phyloP scores from a whole-genome alignment of 495 filamentous ascomycete genomes.

The Trichoderma gamsii region DNA sequence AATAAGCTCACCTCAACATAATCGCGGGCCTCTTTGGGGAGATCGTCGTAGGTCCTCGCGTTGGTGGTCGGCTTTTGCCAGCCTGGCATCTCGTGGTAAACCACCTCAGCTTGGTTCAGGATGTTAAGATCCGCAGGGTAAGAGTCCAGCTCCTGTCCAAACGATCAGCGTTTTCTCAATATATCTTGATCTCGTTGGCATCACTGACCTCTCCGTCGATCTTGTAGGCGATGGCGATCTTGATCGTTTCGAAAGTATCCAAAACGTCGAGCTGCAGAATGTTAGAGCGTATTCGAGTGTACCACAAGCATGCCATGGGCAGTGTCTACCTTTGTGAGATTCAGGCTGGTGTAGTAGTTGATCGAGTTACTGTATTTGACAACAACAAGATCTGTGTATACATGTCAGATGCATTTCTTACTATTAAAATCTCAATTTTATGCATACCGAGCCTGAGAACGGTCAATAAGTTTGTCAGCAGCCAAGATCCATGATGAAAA shows the following conservation, averaged over 20 bases:
- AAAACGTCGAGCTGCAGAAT: constrained; percentile 61
- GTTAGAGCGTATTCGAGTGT: constrained; percentile 6
- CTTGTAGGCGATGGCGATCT: constrained; percentile 67
- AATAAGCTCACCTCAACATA: constrained; percentile 56
- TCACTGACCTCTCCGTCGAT: not conserved
- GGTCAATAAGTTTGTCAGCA: not conserved
- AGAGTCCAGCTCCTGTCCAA: constrained; percentile 25
- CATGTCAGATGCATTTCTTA: not conserved
- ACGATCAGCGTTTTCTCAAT: constrained; percentile 22
- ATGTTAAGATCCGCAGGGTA: constrained; percentile 35
- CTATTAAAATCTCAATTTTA: not conserved
- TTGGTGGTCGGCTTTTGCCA: constrained; percentile 65
- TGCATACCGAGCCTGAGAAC: constrained; percentile 43
- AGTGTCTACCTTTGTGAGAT: constrained; percentile 61
- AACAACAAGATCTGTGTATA: constrained; percentile 58
- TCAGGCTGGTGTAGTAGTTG: constrained; percentile 71
- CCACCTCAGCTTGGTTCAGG: constrained; percentile 43
- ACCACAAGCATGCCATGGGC: not conserved
- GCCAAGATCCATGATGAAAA: not conserved
- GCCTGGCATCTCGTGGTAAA: constrained; percentile 70
- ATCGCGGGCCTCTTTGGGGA: constrained; percentile 67
- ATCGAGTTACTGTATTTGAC: constrained; percentile 65
- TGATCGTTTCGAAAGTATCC: constrained; percentile 74
- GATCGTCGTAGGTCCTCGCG: constrained; percentile 48
- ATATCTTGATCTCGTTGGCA: not conserved